These are phyloP conservation scores for Athelia psychrophila DNA, from an alignment of 1,284 basidiomycete genomes.

Conservation along the genomic window DNA sequence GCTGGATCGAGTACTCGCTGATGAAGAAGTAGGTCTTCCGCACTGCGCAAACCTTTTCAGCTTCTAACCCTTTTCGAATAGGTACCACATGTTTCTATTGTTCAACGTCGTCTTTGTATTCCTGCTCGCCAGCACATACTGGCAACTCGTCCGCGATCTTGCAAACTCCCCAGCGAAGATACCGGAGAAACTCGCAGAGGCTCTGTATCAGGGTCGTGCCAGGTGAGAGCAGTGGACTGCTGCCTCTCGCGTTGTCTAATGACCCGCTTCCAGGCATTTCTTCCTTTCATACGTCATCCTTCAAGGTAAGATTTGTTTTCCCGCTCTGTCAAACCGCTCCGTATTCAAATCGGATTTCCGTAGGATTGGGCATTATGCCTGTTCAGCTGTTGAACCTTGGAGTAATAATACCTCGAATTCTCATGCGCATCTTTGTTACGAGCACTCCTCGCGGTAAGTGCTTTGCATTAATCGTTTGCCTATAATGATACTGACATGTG, in stretches of 20 bases:
- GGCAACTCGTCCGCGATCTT: conserved; percentile 84
- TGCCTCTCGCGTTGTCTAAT: conserved; percentile 5
- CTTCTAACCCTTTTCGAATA: conserved; percentile 26
- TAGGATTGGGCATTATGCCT: conserved; percentile 91
- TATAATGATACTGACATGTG: conserved; percentile 4
- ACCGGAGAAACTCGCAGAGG: conserved; percentile 84
- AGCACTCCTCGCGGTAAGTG: conserved; percentile 80
- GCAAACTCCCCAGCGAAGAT: conserved; percentile 87
- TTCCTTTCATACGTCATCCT: conserved; percentile 95
- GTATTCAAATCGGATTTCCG: conserved; percentile 7
- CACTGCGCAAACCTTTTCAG: background rate
- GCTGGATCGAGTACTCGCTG: conserved; percentile 91
- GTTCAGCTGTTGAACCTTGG: conserved; percentile 90
- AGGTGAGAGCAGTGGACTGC: conserved; percentile 36
- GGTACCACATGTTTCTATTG: conserved; percentile 93
- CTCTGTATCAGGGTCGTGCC: conserved; percentile 73
- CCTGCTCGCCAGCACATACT: conserved; percentile 86
- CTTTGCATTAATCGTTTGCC: background rate
- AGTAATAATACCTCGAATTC: conserved; percentile 72
- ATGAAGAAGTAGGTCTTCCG: conserved; percentile 74
- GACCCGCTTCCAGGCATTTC: conserved; percentile 65
- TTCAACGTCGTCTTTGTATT: conserved; percentile 97
- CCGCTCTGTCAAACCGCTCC: background rate
- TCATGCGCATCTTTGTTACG: conserved; percentile 73
- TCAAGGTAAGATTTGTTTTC: conserved; percentile 56